These are phyloP conservation scores for Silene vulgaris DNA, from an alignment of 179 eudicot species.

Conservation along the genomic window DNA sequence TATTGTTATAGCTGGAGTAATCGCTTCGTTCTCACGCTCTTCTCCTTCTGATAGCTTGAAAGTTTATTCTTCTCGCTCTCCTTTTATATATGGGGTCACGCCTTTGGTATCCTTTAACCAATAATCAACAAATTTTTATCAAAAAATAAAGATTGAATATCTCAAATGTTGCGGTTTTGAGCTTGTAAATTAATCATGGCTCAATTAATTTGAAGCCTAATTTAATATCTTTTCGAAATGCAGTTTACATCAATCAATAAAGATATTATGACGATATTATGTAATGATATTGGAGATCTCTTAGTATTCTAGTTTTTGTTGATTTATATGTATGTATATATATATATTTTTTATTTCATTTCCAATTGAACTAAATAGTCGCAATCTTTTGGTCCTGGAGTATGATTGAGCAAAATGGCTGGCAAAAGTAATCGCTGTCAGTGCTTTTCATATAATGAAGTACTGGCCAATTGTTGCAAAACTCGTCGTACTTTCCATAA, in stretches of 20 bases:
- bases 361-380: background rate
- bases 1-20: background rate
- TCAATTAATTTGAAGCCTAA: background rate
- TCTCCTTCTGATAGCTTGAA: background rate
- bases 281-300: background rate
- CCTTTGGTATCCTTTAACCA: background rate
- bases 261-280: too few species aligned
- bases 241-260: background rate
- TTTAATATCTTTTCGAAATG: background rate
- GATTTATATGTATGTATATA: too few species aligned
- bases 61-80: background rate
- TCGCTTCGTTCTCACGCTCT: background rate
- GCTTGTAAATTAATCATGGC: background rate
- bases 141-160: too few species aligned
- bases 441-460: background rate
- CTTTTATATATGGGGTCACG: background rate
- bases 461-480: background rate
- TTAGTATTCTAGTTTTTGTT: background rate
- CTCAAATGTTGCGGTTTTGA: background rate
- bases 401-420: background rate
- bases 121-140: too few species aligned
- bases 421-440: background rate
- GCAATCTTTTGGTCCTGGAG: background rate
- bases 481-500: background rate
- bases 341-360: background rate